Base-by-base conservation (phyloP, 257 asterid species). In the Penstemon davidsonii region DNA sequence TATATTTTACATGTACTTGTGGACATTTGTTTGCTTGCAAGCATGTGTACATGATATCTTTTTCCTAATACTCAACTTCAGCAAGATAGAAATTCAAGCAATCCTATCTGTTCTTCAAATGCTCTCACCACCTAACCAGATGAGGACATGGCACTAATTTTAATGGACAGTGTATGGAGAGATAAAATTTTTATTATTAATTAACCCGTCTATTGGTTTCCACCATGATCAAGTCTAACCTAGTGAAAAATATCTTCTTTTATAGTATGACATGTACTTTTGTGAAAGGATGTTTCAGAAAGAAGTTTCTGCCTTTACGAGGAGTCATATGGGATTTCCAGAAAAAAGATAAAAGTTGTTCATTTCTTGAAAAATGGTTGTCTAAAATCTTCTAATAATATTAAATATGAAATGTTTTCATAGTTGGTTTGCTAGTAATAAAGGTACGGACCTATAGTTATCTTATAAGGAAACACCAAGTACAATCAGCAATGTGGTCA, bases 281-380 rank as follows among this genome's bases (percentile, higher is more conserved):
- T 4, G 51, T 51, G 57, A 51, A 36, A 37, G 4, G 62, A 54
- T 43, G 19, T 38, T 8, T 6, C 55, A 6, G 52, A 44, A 38
- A 50, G 19, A 50, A 15, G 53, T n/a, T 66, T 66, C 51, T 13
- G 55, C 46, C 13, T 12, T 38, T 38, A 46, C 39, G 40, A 56
- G 56, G 61, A 39, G 43, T 37, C 40, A 19, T 71, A 33, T 33
- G 49, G 63, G 52, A 58, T 37, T 68, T 52, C 66, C 33, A 7
- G 63, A 47, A 8, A 25, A 25, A 64, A 62, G 45, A 10, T 37
- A 12, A 7, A 55, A 45, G 39, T n/a, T 37, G n/a, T 33, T 52
- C 53, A 60, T 8, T 56, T 50, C 6, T 69, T 49, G 53, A 59
- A 50, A 42, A 72, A 25, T 42, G 62, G 59, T 45, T 19, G 5